Evolutionary conservation across 2,329 filamentous ascomycete species (phyloP).

Genomic region (Neofusicoccum sp.): DNA sequence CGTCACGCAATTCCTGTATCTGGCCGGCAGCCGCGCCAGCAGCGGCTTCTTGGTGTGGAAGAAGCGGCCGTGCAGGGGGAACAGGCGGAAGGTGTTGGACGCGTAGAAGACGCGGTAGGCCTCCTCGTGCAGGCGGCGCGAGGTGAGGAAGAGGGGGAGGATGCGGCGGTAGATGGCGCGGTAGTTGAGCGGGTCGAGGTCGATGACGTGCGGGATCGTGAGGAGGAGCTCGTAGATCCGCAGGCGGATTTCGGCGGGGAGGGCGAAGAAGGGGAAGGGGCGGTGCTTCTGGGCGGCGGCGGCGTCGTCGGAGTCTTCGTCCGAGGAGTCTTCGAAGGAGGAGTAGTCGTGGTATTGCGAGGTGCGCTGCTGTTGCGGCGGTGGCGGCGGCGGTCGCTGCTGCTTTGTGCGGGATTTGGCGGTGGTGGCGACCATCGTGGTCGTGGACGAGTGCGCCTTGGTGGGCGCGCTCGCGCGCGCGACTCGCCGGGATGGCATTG

Average conservation of each 20-base stretch:
- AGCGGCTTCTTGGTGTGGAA: slow-evolving; percentile 74
- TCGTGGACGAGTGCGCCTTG: neutral
- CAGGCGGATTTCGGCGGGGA: slow-evolving; percentile 54
- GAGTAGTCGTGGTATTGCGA: neutral
- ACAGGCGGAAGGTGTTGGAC: slow-evolving; percentile 53
- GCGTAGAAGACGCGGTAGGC: slow-evolving; percentile 53
- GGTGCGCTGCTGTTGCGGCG: neutral
- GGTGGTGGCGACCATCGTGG: neutral
- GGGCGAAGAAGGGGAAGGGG: slow-evolving; percentile 52
- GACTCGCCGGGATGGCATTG: neutral
- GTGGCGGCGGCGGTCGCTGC: neutral
- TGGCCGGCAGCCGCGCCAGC: slow-evolving; percentile 62
- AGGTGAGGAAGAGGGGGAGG: slow-evolving; percentile 67
- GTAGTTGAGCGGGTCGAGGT: slow-evolving; percentile 66
- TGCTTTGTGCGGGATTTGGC: neutral
- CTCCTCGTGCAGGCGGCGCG: slow-evolving; percentile 50
- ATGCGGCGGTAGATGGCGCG: slow-evolving; percentile 48
- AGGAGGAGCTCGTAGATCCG: slow-evolving; percentile 49
- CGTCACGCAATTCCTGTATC: slow-evolving; percentile 60
- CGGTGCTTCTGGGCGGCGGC: neutral
- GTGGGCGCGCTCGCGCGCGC: neutral
- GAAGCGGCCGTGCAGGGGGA: slow-evolving; percentile 55
- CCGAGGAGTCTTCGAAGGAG: slow-evolving; percentile 61
- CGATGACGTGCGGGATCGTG: slow-evolving; percentile 55
- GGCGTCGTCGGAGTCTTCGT: slow-evolving; percentile 62